phyloP scores from a whole-genome alignment of 139 green algal genomes.

The Tetraselmis striata region DNA sequence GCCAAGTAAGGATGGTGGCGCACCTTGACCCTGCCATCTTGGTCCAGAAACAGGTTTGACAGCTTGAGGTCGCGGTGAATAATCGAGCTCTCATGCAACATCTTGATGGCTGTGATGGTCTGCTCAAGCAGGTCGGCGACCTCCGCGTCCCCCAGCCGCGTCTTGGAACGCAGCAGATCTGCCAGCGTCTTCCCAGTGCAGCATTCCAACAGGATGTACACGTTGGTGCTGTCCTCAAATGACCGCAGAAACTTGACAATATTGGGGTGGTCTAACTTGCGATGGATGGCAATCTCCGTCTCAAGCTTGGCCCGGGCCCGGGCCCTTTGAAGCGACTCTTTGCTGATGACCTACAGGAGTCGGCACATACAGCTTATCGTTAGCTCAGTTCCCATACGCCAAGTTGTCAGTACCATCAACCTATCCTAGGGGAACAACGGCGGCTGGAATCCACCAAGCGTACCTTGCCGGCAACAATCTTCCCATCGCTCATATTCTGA shows the following conservation, averaged over 20 bases:
- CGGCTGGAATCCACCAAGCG: too few species aligned
- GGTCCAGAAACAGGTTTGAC: slow-evolving; percentile 20
- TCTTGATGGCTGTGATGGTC: background rate
- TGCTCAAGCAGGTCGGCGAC: background rate
- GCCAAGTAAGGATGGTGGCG: too few species aligned
- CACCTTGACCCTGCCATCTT: background rate
- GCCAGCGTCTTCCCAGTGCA: slow-evolving; percentile 19
- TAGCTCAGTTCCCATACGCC: background rate
- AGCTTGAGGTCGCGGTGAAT: slow-evolving; percentile 34
- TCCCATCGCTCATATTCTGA: background rate
- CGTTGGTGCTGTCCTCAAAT: slow-evolving; percentile 27
- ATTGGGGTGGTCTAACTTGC: background rate
- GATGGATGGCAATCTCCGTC: slow-evolving; percentile 7
- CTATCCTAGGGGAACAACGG: too few species aligned
- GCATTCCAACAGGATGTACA: slow-evolving; percentile 32
- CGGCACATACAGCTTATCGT: background rate
- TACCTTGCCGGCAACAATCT: background rate
- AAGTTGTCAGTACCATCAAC: too few species aligned
- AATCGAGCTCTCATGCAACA: background rate
- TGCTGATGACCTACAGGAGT: slow-evolving; percentile 1
- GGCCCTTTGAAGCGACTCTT: background rate
- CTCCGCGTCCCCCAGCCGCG: slow-evolving; percentile 4
- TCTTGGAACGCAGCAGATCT: slow-evolving; percentile 13
- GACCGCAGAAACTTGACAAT: background rate
- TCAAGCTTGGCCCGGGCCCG: background rate